These are phyloP conservation scores for Schizochytrium sp. DNA, from an alignment of 108 stramenopile genomes.

Conservation along the genomic window DNA sequence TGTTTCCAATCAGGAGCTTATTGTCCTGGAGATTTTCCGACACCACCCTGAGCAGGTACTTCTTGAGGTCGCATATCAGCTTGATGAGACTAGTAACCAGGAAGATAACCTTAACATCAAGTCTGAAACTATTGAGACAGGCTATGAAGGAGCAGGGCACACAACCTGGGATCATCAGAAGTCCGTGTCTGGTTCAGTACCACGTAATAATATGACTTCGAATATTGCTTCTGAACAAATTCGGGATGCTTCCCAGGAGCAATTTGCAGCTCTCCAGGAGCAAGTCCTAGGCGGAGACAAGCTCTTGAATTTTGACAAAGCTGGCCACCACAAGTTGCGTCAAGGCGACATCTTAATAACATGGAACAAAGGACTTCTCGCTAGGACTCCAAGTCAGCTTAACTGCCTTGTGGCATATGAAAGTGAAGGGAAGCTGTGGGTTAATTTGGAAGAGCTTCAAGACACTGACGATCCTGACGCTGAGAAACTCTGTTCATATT, in stretches of 20 bases:
- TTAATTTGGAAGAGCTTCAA: background rate
- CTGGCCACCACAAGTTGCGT: background rate
- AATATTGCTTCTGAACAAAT: no score
- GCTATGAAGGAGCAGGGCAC: background rate
- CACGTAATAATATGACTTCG: no score
- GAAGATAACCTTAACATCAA: background rate
- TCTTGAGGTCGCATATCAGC: constrained; percentile 10
- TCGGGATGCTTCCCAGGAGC: background rate
- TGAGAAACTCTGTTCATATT: background rate
- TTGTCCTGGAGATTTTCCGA: constrained; percentile 32
- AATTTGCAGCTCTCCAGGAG: background rate
- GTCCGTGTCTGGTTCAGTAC: no score
- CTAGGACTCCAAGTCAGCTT: background rate
- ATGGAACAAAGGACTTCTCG: background rate
- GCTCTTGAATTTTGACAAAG: background rate
- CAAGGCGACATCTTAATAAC: background rate
- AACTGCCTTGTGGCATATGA: no score
- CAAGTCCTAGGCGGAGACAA: background rate
- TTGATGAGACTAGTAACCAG: background rate
- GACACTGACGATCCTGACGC: background rate
- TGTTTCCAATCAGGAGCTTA: constrained; percentile 51
- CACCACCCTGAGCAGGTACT: constrained; percentile 5
- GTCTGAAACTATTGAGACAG: background rate
- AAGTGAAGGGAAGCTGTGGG: background rate
- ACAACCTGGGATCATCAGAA: no score